These are phyloP conservation scores for Penicillium riverlandense DNA, from an alignment of 495 filamentous ascomycete species.

Conservation along the genomic window DNA sequence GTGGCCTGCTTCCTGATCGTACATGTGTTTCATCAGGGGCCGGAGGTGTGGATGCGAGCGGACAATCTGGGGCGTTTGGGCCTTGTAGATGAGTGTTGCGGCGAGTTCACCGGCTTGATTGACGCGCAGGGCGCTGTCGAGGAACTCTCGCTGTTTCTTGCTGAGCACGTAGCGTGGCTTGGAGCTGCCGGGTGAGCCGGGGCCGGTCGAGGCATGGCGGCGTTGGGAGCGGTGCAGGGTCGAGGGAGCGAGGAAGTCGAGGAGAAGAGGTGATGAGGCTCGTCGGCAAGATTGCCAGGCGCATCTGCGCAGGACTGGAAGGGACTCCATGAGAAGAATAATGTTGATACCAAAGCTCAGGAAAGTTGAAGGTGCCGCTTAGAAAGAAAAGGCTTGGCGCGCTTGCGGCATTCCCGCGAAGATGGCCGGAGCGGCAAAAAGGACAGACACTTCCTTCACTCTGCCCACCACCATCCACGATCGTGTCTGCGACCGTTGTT, in stretches of 20 bases:
- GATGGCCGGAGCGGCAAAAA: slow-evolving; percentile 17
- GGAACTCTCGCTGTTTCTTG: slow-evolving; percentile 61
- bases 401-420: slow-evolving; percentile 12
- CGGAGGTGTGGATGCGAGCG: slow-evolving; percentile 77
- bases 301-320: slow-evolving; percentile 14
- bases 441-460: slow-evolving; percentile 16
- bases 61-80: slow-evolving; percentile 69
- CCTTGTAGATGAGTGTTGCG: slow-evolving; percentile 76
- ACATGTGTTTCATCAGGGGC: slow-evolving; percentile 93
- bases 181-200: slow-evolving; percentile 11
- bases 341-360: too few species aligned
- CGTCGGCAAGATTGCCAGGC: slow-evolving; percentile 10
- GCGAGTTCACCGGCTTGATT: slow-evolving; percentile 89
- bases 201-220: slow-evolving; percentile 25
- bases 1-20: slow-evolving; percentile 89
- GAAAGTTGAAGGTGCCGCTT: neutral
- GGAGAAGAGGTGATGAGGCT: slow-evolving; percentile 14
- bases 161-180: slow-evolving; percentile 57
- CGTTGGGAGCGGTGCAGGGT: slow-evolving; percentile 12
- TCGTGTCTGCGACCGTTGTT: neutral
- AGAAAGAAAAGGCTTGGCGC: slow-evolving; percentile 5
- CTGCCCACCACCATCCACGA: slow-evolving; percentile 5
- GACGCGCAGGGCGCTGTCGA: slow-evolving; percentile 78
- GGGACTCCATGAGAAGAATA: slow-evolving; percentile 6
- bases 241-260: slow-evolving; percentile 40